Evolutionary conservation across 139 green algal species (phyloP), one percentile per base, ranked within the genome.

Genomic region (Coelastrella sp.): DNA sequence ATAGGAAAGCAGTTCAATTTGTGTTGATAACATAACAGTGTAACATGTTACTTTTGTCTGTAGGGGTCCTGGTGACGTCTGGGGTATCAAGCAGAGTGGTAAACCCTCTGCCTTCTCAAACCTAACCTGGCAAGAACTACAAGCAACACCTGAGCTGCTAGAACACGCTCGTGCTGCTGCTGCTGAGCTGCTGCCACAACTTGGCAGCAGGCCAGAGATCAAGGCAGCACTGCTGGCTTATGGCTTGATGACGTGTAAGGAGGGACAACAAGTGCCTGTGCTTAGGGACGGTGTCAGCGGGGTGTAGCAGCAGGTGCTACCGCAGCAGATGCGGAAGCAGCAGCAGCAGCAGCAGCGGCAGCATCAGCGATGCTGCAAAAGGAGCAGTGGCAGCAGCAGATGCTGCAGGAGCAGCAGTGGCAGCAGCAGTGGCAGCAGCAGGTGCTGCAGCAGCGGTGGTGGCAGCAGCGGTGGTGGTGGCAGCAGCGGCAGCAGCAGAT

Each of bases 41-140:
- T 13, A 13, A 57, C 15, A 13, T 57, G 11, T 53, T 8, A 21
- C 15, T 13, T 57, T 9, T 57, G 45, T 13, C 45, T 57, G 45
- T n/a, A 91, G 93, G 50, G 91, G 93, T 5, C 81, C 89, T 3
- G 95, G 95, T 23, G 93, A 97, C 32, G 45, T 96, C 23, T 81
- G 95, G 41, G 95, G 94, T 5, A 91, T 60, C 66, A 88, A 90
- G 81, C 94, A 97, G 88, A 93, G 86, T 53, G 91, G 91, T 60
- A 82, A 86, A 11, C 23, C 50, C 15, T 63, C 60, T 15, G 21
- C 25, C 2, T 78, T 88, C 9, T 69, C 64, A 25, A 38, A 8
- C 9, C 37, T 83, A 4, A 45, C 48, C 8, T 66, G 78, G 79
- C 38, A 64, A 17, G 27, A 83, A 71, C 76, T 94, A 40, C 83